Conservation (phyloP, 2,329 filamentous ascomycete species). For the Rhinocladiella mackenziei region DNA sequence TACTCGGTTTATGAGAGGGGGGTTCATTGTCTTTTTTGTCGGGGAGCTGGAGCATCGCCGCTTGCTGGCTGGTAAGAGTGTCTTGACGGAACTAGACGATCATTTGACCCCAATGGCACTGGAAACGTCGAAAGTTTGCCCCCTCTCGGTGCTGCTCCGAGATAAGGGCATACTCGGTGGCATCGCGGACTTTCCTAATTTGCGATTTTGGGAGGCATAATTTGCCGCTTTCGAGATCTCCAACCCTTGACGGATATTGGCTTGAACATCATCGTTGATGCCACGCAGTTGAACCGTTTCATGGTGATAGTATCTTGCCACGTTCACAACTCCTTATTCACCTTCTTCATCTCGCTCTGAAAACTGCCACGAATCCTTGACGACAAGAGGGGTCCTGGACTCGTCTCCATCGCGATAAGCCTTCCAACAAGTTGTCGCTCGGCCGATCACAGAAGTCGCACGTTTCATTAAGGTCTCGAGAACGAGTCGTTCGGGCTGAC, state of each 20-base stretch:
- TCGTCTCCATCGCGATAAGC: not conserved
- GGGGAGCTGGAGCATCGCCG: not conserved
- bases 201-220: too few relatives aligned
- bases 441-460: not conserved
- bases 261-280: not conserved
- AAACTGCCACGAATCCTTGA: not conserved
- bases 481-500: not conserved
- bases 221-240: not conserved
- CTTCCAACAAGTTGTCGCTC: not conserved
- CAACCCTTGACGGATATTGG: not conserved
- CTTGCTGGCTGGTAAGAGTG: not conserved
- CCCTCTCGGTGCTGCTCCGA: not conserved
- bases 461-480: not conserved
- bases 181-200: not conserved
- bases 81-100: not conserved
- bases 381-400: not conserved
- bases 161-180: not conserved
- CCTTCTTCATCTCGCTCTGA: not conserved
- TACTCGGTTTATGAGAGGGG: not conserved
- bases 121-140: too few relatives aligned
- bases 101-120: not conserved
- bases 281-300: not conserved
- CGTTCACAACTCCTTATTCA: not conserved
- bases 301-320: not conserved
- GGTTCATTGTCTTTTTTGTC: too few relatives aligned